Evolutionary conservation across 495 filamentous ascomycete species (phyloP).

Genomic region (Barbatosphaeria neglecta): DNA sequence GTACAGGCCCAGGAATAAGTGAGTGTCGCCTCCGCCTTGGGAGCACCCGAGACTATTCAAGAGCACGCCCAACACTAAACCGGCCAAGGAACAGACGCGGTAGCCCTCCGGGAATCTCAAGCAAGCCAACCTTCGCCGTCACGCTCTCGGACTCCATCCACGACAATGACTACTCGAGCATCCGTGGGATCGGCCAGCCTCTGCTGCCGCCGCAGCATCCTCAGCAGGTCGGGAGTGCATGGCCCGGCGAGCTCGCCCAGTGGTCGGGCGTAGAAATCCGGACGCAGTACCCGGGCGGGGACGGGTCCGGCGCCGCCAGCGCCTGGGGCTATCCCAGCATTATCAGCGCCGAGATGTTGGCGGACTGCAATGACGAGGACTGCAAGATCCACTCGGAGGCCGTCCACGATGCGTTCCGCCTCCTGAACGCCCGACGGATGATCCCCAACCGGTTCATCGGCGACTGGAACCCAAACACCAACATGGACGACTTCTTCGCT

Average conservation of each 20-base stretch:
- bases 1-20: conserved; percentile 21
- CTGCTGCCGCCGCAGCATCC: conserved; percentile 4
- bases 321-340: neutral
- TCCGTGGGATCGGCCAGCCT: conserved; percentile 2
- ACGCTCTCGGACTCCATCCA: conserved; percentile 1
- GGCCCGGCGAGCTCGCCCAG: conserved; percentile 4
- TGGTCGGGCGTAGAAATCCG: conserved; percentile 6
- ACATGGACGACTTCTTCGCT: conserved; percentile 4
- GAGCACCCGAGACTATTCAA: too few relatives aligned
- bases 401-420: conserved; percentile 17
- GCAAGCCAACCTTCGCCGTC: conserved; percentile 14
- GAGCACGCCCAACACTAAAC: too few relatives aligned
- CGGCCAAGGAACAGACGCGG: conserved; percentile 10
- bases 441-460: conserved; percentile 3
- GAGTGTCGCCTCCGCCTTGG: neutral
- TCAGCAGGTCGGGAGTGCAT: conserved; percentile 5
- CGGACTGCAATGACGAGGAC: conserved; percentile 10
- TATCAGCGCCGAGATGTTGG: neutral
- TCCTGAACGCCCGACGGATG: conserved; percentile 10
- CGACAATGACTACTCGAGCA: neutral
- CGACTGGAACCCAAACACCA: conserved; percentile 4
- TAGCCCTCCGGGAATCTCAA: conserved; percentile 3
- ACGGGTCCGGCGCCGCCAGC: neutral
- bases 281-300: neutral
- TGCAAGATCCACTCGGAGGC: conserved; percentile 15